Percentiles rank a stretch among this genome's conserved stretches.
Evolutionary conservation across 192 early-diverging fungal genomes (phyloP).

Genomic region (Backusella luteola): DNA sequence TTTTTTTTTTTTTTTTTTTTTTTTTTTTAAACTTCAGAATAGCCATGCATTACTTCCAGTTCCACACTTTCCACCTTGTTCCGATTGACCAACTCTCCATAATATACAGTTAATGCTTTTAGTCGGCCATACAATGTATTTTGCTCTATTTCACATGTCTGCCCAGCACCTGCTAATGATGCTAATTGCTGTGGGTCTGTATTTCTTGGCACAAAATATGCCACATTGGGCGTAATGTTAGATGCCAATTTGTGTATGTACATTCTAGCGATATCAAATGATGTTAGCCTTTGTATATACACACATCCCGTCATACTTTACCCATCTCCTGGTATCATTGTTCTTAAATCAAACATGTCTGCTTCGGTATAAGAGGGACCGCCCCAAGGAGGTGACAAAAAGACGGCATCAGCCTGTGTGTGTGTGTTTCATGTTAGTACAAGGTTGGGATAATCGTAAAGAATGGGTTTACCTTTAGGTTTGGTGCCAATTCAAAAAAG

Average conservation of each 20-base stretch:
- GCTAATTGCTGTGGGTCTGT: constrained; percentile 67
- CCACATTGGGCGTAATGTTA: constrained; percentile 73
- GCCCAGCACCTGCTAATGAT: constrained; percentile 49
- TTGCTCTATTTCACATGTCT: constrained; percentile 79
- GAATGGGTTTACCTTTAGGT: constrained; percentile 44
- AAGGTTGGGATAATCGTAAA: constrained; percentile 14
- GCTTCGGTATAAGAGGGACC: constrained; percentile 72
- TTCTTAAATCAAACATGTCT: constrained; percentile 62
- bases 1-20: neutral
- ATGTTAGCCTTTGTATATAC: neutral
- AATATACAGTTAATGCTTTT: constrained; percentile 78
- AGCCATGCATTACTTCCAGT: neutral
- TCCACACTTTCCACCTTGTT: neutral
- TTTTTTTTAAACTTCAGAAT: neutral
- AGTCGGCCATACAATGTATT: constrained; percentile 64
- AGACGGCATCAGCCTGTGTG: constrained; percentile 79
- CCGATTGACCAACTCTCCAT: constrained; percentile 62
- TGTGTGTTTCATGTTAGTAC: neutral
- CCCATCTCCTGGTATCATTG: constrained; percentile 76
- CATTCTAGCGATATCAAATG: constrained; percentile 40
- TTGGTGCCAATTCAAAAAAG: constrained; percentile 74
- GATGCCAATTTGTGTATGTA: constrained; percentile 62
- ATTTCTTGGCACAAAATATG: constrained; percentile 85
- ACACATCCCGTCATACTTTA: constrained; percentile 26
- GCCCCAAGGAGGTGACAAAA: constrained; percentile 96